Base-by-base conservation (phyloP, 306 rosid genomes). In the Sindora glabra region DNA sequence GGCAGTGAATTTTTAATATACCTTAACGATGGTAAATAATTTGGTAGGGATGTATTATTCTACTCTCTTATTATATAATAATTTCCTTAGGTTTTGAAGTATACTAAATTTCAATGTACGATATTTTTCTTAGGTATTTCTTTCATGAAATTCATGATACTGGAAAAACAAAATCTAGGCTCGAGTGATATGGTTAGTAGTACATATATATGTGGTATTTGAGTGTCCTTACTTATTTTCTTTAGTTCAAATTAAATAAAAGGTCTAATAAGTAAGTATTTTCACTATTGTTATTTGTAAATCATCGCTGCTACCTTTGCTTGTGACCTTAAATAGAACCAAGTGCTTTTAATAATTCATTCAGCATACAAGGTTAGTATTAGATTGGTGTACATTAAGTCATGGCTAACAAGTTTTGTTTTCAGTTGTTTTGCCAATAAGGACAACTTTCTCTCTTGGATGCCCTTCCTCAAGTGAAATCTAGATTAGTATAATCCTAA, bases 301-400 rank as follows among this genome's bases (percentile, higher is more conserved):
- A 94, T 94, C 55, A 70, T 89, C 61, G 88, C 96, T 11, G 79
- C 82, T 37, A 85, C 90, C 47, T 85, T 83, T 69, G 90, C 88
- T 67, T 48, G 48, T 75, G 88, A 85, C 59, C 86, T 76, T 73
- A 78, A 45, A 47, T 83, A 80, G 34, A 85, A 83, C 41, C 42
- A 62, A 19, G 96, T 83, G 34, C 40, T 73, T 70, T 73, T 89
- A 24, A 67, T 83, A 40, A 85, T 84, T 48, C 96, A 85, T 64
- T 81, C 79, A 0, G 84, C 90, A 3, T 88, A 83, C 32, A 59
- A 78, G 95, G 95, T 83, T 70, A 60, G 73, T 47, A 23, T 64
- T 14, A 1, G 50, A 14, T 19, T 25, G 25, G 22, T 62, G 56
- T 67, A 6, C 40, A 53, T 46, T 5, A 39, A 46, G 12, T 72